phyloP scores from a whole-genome alignment of 2,329 filamentous ascomycete genomes.

The Anthostomella pinea region DNA sequence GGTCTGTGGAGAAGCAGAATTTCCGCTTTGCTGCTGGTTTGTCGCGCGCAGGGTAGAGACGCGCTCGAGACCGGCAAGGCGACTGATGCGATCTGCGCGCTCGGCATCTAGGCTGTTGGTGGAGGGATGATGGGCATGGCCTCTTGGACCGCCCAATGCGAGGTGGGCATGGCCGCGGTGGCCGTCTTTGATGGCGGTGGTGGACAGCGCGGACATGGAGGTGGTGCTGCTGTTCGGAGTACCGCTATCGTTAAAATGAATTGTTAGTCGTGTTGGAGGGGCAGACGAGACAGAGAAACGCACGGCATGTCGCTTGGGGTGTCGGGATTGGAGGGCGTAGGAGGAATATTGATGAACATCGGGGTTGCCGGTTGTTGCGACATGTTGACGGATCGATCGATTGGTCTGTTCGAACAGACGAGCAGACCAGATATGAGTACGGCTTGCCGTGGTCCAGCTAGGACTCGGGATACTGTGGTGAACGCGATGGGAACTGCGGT shows the following conservation, averaged over 20 bases:
- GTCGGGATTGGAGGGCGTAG: slow-evolving; percentile 75
- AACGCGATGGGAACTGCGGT: no score
- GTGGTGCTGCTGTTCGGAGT: slow-evolving; percentile 92
- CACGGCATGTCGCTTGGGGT: slow-evolving; percentile 91
- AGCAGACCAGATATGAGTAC: slow-evolving; percentile 1
- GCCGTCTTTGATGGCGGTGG: slow-evolving; percentile 94
- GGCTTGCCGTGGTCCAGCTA: background rate
- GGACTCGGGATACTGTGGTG: no score
- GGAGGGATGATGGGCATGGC: slow-evolving; percentile 58
- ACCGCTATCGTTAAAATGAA: slow-evolving; percentile 54
- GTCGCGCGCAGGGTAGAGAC: slow-evolving; percentile 71
- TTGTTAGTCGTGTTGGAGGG: slow-evolving; percentile 13
- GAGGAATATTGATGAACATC: slow-evolving; percentile 80
- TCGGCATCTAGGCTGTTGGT: slow-evolving; percentile 82
- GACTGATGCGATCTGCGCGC: slow-evolving; percentile 91
- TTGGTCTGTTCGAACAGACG: slow-evolving; percentile 2
- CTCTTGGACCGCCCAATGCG: slow-evolving; percentile 48
- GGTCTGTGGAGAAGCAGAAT: slow-evolving; percentile 46
- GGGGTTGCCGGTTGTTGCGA: slow-evolving; percentile 44
- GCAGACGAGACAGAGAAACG: slow-evolving; percentile 36
- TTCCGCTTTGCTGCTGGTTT: slow-evolving; percentile 29
- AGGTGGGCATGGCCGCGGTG: slow-evolving; percentile 76
- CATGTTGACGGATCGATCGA: slow-evolving; percentile 22
- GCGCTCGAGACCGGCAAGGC: slow-evolving; percentile 85
- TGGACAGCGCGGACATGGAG: slow-evolving; percentile 86